A percentile compares a stretch with the other conserved stretches of the same genome.
Conservation (phyloP, 176 grass and related monocot genomes). For the Oryza glaberrima region DNA sequence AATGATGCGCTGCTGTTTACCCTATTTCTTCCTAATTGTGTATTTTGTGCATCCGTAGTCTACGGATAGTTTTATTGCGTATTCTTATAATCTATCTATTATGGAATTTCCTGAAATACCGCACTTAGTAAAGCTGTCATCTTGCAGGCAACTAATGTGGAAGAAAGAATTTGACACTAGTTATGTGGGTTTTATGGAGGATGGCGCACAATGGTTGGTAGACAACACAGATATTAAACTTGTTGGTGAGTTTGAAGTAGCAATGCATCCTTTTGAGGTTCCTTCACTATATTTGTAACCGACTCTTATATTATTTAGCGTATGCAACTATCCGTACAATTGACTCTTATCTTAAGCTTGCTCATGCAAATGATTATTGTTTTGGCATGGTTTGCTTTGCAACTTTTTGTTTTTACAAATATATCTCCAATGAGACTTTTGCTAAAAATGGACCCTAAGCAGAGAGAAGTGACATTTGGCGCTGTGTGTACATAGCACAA, state of each 20-base stretch:
- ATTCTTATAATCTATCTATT: not conserved
- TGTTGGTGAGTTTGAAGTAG: slow-evolving; percentile 51
- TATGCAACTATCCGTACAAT: not conserved
- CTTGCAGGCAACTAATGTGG: slow-evolving; percentile 60
- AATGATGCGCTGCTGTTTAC: not conserved
- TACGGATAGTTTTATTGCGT: not conserved
- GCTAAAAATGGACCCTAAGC: not conserved
- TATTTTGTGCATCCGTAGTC: slow-evolving; percentile 2
- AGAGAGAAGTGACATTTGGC: not conserved
- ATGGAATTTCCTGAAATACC: slow-evolving; percentile 14
- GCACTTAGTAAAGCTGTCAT: not conserved
- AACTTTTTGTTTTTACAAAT: not conserved
- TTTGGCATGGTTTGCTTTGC: not conserved
- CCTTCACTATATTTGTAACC: slow-evolving; percentile 3
- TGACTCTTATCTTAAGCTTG: not conserved
- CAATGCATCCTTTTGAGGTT: not conserved
- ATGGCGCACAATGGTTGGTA: slow-evolving; percentile 63
- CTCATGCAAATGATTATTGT: not conserved
- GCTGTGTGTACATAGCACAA: not conserved
- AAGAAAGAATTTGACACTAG: slow-evolving; percentile 59
- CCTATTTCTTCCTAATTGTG: not conserved
- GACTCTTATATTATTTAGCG: not conserved
- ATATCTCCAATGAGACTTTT: not conserved
- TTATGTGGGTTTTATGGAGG: slow-evolving; percentile 63
- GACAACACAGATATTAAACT: slow-evolving; percentile 68